phyloP scores from a whole-genome alignment of 345 rosid genomes.

The Arabidopsis thaliana region DNA sequence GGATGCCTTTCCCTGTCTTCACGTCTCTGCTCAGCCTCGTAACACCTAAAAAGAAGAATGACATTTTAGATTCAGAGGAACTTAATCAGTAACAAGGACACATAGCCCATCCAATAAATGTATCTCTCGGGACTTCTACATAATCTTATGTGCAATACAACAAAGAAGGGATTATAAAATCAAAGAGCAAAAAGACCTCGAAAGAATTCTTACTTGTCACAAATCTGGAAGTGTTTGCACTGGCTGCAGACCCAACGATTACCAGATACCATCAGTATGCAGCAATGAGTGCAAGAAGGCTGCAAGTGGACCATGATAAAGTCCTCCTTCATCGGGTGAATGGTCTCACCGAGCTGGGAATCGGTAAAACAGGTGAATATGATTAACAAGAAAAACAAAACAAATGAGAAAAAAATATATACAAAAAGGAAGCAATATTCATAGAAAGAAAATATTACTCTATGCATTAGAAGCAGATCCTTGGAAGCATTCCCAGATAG shows the following conservation, averaged over 20 bases:
- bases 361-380: slow-evolving; percentile 10
- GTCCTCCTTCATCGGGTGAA: slow-evolving; percentile 98
- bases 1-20: slow-evolving; percentile 98
- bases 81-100: slow-evolving; percentile 4
- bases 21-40: slow-evolving; percentile 81
- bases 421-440: not conserved
- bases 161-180: not conserved
- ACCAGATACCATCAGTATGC: slow-evolving; percentile 90
- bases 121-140: not conserved
- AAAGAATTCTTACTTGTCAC: slow-evolving; percentile 76
- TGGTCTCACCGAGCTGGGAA: slow-evolving; percentile 97
- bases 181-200: slow-evolving; percentile 27
- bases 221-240: slow-evolving; percentile 95
- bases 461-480: slow-evolving; percentile 96
- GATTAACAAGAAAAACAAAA: not conserved
- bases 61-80: slow-evolving; percentile 28
- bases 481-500: slow-evolving; percentile 92
- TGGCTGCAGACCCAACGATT: slow-evolving; percentile 89
- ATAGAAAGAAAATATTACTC: slow-evolving; percentile 55
- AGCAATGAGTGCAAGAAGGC: slow-evolving; percentile 90
- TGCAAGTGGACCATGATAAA: slow-evolving; percentile 99
- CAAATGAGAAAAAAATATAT: not conserved
- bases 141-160: slow-evolving; percentile 8
- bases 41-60: slow-evolving; percentile 62
- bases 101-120: not conserved